These are phyloP conservation scores for Trichoderma virens DNA, from an alignment of 495 filamentous ascomycete genomes.

Conservation along the genomic window DNA sequence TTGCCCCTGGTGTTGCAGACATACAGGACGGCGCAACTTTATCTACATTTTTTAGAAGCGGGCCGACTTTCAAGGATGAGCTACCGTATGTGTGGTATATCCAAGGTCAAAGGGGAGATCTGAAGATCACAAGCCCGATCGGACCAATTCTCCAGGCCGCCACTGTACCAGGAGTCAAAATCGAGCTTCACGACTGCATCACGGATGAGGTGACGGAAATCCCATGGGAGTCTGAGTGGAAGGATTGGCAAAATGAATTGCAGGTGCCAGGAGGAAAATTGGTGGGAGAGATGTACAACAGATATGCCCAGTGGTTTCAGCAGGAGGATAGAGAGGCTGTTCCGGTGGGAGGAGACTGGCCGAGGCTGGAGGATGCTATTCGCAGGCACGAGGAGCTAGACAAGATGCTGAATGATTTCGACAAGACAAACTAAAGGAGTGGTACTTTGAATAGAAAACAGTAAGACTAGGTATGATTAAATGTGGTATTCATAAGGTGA, in stretches of 20 bases:
- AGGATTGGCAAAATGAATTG: slow-evolving; percentile 33
- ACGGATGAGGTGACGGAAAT: slow-evolving; percentile 34
- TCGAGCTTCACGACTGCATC: slow-evolving; percentile 37
- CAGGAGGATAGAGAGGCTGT: neutral
- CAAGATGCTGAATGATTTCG: slow-evolving; percentile 11
- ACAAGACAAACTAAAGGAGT: neutral
- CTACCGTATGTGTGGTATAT: slow-evolving; percentile 47
- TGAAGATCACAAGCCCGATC: slow-evolving; percentile 32
- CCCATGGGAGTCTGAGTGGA: slow-evolving; percentile 27
- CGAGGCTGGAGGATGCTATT: neutral
- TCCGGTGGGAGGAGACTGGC: neutral
- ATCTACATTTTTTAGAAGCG: slow-evolving; percentile 38
- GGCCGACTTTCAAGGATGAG: slow-evolving; percentile 38
- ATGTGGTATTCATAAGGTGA: too few species aligned
- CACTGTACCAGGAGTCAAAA: slow-evolving; percentile 22
- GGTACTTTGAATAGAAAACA: too few species aligned
- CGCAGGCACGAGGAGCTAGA: slow-evolving; percentile 12
- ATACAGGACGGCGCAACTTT: slow-evolving; percentile 28
- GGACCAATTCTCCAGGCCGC: slow-evolving; percentile 30
- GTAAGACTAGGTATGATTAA: too few species aligned
- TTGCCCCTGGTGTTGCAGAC: slow-evolving; percentile 26
- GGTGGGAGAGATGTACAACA: neutral
- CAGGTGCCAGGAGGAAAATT: slow-evolving; percentile 26
- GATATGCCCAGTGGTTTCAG: neutral
- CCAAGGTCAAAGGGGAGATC: slow-evolving; percentile 47